phyloP scores from a whole-genome alignment of 495 filamentous ascomycete genomes.

The Talaromyces trachyspermus region DNA sequence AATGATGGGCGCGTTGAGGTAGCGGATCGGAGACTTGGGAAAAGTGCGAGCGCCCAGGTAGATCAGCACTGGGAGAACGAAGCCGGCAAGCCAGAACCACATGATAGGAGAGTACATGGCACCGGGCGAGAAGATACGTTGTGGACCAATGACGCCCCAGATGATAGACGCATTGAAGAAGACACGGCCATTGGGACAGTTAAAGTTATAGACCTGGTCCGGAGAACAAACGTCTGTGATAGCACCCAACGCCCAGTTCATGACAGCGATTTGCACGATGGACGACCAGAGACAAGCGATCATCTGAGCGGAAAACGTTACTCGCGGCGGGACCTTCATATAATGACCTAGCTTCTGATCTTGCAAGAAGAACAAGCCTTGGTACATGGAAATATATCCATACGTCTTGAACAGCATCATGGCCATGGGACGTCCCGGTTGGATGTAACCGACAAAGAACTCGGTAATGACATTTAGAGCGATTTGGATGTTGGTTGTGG shows the following conservation, averaged over 20 bases:
- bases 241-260: conserved; percentile 54
- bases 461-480: conserved; percentile 54
- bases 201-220: conserved; percentile 47
- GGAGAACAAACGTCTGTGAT: conserved; percentile 45
- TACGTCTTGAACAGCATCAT: conserved; percentile 63
- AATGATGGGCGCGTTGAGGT: conserved; percentile 41
- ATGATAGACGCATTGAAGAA: conserved; percentile 53
- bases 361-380: conserved; percentile 45
- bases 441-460: conserved; percentile 59
- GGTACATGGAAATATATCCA: conserved; percentile 50
- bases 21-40: conserved; percentile 31
- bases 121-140: conserved; percentile 44
- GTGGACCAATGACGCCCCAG: conserved; percentile 47
- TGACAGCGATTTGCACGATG: conserved; percentile 51
- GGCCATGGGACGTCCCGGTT: conserved; percentile 51
- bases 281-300: conserved; percentile 48
- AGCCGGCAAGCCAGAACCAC: conserved; percentile 46
- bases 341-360: conserved; percentile 57
- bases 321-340: conserved; percentile 56
- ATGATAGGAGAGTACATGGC: conserved; percentile 38
- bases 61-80: conserved; percentile 37
- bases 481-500: conserved; percentile 46
- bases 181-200: conserved; percentile 53
- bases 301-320: conserved; percentile 52
- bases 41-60: conserved; percentile 39